These are phyloP conservation scores for Cubamyces sp. DNA, from an alignment of 768 basidiomycete genomes.

Conservation along the genomic window DNA sequence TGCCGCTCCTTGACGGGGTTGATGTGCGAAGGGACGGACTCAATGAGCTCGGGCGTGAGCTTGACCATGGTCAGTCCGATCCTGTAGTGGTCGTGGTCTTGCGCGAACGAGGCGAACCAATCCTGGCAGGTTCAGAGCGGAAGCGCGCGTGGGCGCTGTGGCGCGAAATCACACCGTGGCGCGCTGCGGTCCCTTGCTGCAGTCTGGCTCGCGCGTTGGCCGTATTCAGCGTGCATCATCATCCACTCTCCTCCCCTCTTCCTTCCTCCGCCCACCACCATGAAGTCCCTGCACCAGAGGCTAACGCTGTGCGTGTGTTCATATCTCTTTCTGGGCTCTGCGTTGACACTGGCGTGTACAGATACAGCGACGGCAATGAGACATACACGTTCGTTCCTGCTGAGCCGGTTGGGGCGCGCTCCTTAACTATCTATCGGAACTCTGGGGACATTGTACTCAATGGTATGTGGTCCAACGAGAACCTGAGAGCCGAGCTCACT, in stretches of 20 bases:
- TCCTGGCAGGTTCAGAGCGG: conserved; percentile 1
- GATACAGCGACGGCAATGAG: conserved; percentile 72
- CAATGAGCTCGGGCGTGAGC: conserved; percentile 92
- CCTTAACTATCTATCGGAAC: conserved; percentile 70
- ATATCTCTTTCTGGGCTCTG: background rate
- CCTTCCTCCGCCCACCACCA: conserved; percentile 41
- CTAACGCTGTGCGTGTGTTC: conserved; percentile 59
- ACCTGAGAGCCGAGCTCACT: conserved; percentile 7
- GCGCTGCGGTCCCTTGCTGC: conserved; percentile 16
- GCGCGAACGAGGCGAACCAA: conserved; percentile 16
- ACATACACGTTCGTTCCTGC: conserved; percentile 81
- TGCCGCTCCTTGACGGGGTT: conserved; percentile 89
- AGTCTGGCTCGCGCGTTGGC: conserved; percentile 22
- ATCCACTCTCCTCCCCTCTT: background rate
- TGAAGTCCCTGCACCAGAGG: conserved; percentile 74
- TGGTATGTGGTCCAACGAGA: conserved; percentile 43
- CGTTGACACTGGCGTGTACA: conserved; percentile 35
- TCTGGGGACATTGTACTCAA: conserved; percentile 79
- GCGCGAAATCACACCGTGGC: conserved; percentile 26
- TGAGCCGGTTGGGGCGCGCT: conserved; percentile 60
- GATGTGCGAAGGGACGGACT: conserved; percentile 75
- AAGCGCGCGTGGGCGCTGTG: conserved; percentile 23
- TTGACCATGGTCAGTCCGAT: conserved; percentile 52
- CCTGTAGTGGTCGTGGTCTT: conserved; percentile 34
- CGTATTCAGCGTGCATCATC: conserved; percentile 1